Percentiles rank a stretch among this genome's conserved stretches.
Evolutionary conservation across 2,329 filamentous ascomycete genomes (phyloP).

Genomic region (Alternaria triticimaculans): DNA sequence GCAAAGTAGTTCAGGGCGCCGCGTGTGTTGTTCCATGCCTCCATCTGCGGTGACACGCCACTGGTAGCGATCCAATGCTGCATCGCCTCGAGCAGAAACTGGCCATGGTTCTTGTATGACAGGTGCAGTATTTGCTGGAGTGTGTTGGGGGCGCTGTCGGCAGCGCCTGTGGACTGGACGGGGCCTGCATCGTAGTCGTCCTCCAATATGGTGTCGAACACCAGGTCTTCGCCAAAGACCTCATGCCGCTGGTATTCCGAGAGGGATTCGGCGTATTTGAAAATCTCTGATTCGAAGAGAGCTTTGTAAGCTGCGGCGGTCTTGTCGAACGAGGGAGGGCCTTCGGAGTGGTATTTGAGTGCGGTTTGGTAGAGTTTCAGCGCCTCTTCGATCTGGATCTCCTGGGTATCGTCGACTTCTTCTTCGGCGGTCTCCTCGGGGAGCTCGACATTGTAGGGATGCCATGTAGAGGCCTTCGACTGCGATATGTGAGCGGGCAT

Average conservation of each 20-base stretch:
- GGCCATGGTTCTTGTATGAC: constrained; percentile 93
- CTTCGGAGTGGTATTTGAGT: constrained; percentile 88
- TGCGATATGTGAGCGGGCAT: constrained; percentile 21
- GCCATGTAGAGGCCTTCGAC: constrained; percentile 63
- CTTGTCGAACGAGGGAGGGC: constrained; percentile 74
- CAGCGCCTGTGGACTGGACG: constrained; percentile 62
- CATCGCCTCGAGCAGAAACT: constrained; percentile 83
- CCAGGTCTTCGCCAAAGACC: constrained; percentile 53
- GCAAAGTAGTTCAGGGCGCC: constrained; percentile 61
- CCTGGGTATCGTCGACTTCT: constrained; percentile 92
- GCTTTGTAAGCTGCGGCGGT: constrained; percentile 82
- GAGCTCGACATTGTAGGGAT: constrained; percentile 90
- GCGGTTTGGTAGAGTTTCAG: constrained; percentile 93
- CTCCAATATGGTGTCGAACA: constrained; percentile 51
- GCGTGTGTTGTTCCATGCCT: constrained; percentile 30
- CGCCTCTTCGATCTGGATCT: constrained; percentile 96
- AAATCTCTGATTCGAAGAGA: constrained; percentile 91
- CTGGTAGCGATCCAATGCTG: constrained; percentile 56
- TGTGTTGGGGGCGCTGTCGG: constrained; percentile 78
- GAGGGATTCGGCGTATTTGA: constrained; percentile 84
- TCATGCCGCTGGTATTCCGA: constrained; percentile 82
- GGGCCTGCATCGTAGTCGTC: constrained; percentile 49
- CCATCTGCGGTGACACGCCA: constrained; percentile 44
- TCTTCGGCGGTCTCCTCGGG: constrained; percentile 89
- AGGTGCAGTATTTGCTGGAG: constrained; percentile 90